Base-by-base conservation (phyloP, 768 basidiomycete genomes). In the Coprinellus micaceus region DNA sequence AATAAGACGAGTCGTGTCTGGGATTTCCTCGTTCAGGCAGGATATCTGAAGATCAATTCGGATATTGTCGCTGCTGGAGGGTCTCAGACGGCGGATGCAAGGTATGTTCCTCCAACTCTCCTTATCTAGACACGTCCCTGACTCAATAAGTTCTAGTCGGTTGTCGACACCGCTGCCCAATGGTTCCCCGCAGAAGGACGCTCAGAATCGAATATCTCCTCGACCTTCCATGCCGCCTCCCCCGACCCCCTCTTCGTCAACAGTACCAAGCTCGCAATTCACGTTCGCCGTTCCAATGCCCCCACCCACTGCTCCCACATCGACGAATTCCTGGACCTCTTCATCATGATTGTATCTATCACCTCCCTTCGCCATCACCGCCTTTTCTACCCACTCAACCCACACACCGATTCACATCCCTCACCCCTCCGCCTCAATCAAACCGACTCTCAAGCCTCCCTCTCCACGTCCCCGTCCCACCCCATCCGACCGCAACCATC, bases 1-100 rank as follows among this genome's bases (percentile, higher is more conserved):
- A 91, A 92, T 69, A 96, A 97, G 71, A 94, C 91, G 1, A 88
- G 86, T 69, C 79, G 89, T 39, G 90, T 94, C 29, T 97, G 93
- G 91, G 94, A 96, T 67, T 95, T 93, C 68, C 77, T 96, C 28
- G 90, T 92, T 2, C 88, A 91, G 64, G 83, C 88, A 4, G 93
- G 94, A 13, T 90, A 85, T 69, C 74, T 91, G 61, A 88, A 84
- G 63, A 88, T 91, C 56, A 82, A 80, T 1, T 74, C 79, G 2
- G 85, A 86, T 56, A 74, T 40, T 9, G 50, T n/a, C 44, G 40
- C 26, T 17, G 37, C 25, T 3, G 41, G 33, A 28, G 39, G 36
- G n/a, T 37, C 56, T 10, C 48, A 49, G 48, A n/a, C 47, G 13
- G 24, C 19, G 11, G 56, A 52, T 46, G 13, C 44, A 24, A 52